Evolutionary conservation across 2,329 filamentous ascomycete genomes (phyloP).

Genomic region (Chaetothyriales sp.): DNA sequence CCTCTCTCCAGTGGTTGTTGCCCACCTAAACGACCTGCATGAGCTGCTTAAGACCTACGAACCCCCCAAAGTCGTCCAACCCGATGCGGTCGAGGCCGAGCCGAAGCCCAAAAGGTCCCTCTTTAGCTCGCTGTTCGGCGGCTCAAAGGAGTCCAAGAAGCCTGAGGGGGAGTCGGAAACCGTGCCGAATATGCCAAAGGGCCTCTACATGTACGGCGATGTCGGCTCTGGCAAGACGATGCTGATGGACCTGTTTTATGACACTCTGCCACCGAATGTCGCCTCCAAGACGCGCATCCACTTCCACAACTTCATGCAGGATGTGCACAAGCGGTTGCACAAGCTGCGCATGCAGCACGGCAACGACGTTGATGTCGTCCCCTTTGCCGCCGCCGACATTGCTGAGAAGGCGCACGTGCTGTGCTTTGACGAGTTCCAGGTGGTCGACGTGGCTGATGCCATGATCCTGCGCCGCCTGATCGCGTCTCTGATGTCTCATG

Average conservation of each 20-base stretch:
- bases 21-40: conserved; percentile 76
- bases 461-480: conserved; percentile 87
- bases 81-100: conserved; percentile 55
- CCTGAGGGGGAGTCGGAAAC: conserved; percentile 32
- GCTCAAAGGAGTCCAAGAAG: conserved; percentile 36
- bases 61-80: conserved; percentile 59
- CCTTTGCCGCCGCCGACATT: conserved; percentile 88
- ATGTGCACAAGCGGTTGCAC: conserved; percentile 82
- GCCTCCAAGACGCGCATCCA: conserved; percentile 80
- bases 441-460: conserved; percentile 92
- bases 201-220: conserved; percentile 89
- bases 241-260: conserved; percentile 97
- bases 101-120: conserved; percentile 38
- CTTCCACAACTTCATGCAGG: conserved; percentile 99
- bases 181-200: conserved; percentile 62
- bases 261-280: conserved; percentile 70
- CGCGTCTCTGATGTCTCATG: conserved; percentile 84
- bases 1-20: conserved; percentile 55
- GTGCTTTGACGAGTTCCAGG: conserved; percentile 98
- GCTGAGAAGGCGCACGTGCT: conserved; percentile 71
- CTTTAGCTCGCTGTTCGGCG: conserved; percentile 33
- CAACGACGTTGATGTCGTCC: conserved; percentile 75
- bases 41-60: conserved; percentile 62
- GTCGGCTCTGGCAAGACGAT: conserved; percentile 98
- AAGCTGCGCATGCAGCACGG: conserved; percentile 79